Percentiles rank a stretch among this genome's conserved stretches.
phyloP scores from a whole-genome alignment of 495 filamentous ascomycete species.

The Saxophila tyrrhenica region DNA sequence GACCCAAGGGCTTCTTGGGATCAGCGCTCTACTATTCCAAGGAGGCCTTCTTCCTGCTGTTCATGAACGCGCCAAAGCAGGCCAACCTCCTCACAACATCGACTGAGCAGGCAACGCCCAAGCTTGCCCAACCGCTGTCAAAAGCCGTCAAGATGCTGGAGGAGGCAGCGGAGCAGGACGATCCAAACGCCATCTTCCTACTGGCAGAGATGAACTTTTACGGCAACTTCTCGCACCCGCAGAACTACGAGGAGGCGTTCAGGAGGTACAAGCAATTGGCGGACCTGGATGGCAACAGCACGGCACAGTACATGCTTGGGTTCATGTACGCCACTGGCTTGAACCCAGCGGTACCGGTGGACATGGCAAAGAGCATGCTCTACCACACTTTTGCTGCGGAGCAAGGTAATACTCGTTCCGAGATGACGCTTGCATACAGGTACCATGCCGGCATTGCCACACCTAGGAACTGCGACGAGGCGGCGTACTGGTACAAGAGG shows the following conservation, averaged over 20 bases:
- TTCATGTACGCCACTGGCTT: conserved; percentile 94
- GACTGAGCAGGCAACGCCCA: conserved; percentile 22
- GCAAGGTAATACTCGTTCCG: conserved; percentile 66
- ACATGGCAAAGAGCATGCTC: conserved; percentile 84
- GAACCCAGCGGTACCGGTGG: conserved; percentile 66
- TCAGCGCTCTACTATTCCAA: conserved; percentile 33
- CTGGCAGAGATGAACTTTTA: conserved; percentile 94
- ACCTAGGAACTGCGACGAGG: conserved; percentile 73
- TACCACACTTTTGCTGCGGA: conserved; percentile 93
- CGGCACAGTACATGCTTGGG: conserved; percentile 89
- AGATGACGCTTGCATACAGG: conserved; percentile 90
- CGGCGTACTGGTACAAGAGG: conserved; percentile 77
- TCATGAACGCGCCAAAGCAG: conserved; percentile 33
- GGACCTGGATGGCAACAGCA: conserved; percentile 66
- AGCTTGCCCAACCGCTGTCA: conserved; percentile 24
- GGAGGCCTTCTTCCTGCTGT: conserved; percentile 34
- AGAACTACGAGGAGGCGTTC: conserved; percentile 74
- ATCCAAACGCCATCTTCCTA: conserved; percentile 80
- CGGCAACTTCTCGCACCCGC: conserved; percentile 83
- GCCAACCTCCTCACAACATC: conserved; percentile 23
- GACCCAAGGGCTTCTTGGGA: conserved; percentile 29
- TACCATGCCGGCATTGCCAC: conserved; percentile 78
- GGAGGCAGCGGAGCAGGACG: conserved; percentile 59
- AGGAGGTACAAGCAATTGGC: conserved; percentile 70
- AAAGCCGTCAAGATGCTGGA: conserved; percentile 62